Evolutionary conservation across 2,329 filamentous ascomycete species (phyloP).

Genomic region (Juglanconis sp.): DNA sequence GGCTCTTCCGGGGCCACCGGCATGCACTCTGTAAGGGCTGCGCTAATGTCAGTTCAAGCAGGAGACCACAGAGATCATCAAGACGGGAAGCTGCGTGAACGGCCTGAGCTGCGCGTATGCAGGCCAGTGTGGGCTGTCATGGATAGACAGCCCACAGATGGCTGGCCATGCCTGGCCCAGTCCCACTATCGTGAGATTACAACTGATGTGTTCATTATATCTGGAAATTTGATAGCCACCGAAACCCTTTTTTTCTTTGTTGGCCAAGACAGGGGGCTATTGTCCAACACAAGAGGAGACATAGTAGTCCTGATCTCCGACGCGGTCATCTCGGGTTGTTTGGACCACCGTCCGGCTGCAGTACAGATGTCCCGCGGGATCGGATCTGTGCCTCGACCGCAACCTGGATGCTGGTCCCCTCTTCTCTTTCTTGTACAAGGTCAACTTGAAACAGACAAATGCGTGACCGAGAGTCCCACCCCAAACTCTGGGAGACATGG

Average conservation of each 20-base stretch:
- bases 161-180: slow-evolving; percentile 3
- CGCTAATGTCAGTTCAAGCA: not conserved
- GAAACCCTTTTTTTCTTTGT: slow-evolving; percentile 1
- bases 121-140: slow-evolving; percentile 15
- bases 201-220: slow-evolving; percentile 13
- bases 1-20: no score
- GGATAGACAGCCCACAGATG: not conserved
- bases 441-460: slow-evolving; percentile 15
- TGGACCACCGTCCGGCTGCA: not conserved
- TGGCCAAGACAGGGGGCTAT: not conserved
- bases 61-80: not conserved
- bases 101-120: slow-evolving; percentile 21
- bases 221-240: slow-evolving; percentile 20
- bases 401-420: not conserved
- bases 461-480: slow-evolving; percentile 1
- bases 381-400: not conserved
- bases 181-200: slow-evolving; percentile 20
- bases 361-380: not conserved
- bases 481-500: slow-evolving; percentile 3
- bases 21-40: not conserved
- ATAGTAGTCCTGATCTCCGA: not conserved
- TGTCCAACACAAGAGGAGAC: not conserved
- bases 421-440: not conserved
- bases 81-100: slow-evolving; percentile 12
- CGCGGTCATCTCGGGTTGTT: not conserved